Percentiles rank a stretch among this genome's conserved stretches.
Evolutionary conservation across 202 grass and related monocot genomes (phyloP).

Genomic region (Saccharum hybrid): DNA sequence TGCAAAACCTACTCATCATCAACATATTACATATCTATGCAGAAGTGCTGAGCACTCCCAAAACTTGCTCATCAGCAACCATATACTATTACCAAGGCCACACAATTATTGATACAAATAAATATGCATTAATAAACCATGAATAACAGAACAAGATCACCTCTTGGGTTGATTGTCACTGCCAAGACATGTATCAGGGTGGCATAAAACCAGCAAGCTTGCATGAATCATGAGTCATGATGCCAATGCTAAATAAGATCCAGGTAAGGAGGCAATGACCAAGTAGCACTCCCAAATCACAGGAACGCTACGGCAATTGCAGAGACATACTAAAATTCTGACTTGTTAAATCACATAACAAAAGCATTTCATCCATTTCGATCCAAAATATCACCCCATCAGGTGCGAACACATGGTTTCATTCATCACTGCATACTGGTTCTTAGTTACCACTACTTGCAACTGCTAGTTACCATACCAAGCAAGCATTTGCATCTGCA

Average conservation of each 20-base stretch:
- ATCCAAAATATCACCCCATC: slow-evolving; percentile 17
- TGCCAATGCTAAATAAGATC: neutral
- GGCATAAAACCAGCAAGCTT: neutral
- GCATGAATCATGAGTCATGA: neutral
- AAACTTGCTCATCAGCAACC: neutral
- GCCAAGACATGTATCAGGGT: neutral
- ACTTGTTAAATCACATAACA: neutral
- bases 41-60: neutral
- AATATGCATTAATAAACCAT: no score
- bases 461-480: neutral
- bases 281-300: neutral
- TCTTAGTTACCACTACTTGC: neutral
- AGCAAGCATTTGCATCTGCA: slow-evolving; percentile 12
- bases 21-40: neutral
- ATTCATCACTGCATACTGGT: slow-evolving; percentile 5
- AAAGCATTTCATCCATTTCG: slow-evolving; percentile 4
- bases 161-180: neutral
- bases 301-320: neutral
- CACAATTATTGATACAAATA: no score
- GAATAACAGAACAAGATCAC: neutral
- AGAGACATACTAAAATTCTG: neutral
- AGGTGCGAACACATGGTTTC: neutral
- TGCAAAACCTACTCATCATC: neutral
- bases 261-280: neutral
- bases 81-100: neutral